Conservation (phyloP, 2,329 filamentous ascomycete species). For the Penicillium fuscoglaucum region DNA sequence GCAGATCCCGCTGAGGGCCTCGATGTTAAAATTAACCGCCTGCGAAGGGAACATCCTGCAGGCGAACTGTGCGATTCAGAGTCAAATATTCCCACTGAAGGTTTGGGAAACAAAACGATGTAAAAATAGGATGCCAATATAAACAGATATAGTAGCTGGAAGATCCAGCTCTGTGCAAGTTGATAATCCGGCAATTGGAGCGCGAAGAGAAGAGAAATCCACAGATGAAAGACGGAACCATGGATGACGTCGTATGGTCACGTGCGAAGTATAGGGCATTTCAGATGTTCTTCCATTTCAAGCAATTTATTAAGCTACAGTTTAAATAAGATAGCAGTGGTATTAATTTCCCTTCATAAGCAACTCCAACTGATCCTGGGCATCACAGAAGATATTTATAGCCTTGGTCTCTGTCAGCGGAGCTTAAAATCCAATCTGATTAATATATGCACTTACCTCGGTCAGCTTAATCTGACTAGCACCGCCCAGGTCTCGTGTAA, state of each 20-base stretch:
- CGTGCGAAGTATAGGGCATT: constrained; percentile 13
- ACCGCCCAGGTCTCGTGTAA: constrained; percentile 46
- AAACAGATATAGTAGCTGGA: neutral
- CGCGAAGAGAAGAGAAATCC: constrained; percentile 18
- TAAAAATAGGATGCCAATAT: neutral
- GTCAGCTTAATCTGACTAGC: constrained; percentile 52
- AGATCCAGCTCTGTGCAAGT: constrained; percentile 6
- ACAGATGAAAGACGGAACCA: constrained; percentile 7
- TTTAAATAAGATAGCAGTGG: neutral
- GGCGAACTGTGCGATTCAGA: constrained; percentile 10
- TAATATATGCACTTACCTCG: constrained; percentile 33
- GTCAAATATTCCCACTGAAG: constrained; percentile 1
- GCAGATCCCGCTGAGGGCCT: constrained; percentile 88
- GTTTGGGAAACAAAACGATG: neutral
- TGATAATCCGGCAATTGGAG: constrained; percentile 13
- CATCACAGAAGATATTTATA: constrained; percentile 59
- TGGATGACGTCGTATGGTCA: constrained; percentile 27
- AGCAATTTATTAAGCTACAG: neutral
- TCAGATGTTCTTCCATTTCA: neutral
- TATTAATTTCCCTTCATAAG: constrained; percentile 17
- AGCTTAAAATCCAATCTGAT: neutral
- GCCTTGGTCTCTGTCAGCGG: constrained; percentile 34
- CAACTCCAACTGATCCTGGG: constrained; percentile 55
- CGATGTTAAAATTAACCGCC: constrained; percentile 70
- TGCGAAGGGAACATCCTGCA: constrained; percentile 42